Base-by-base conservation (phyloP, 2,329 filamentous ascomycete genomes). In the Sarocladiaceae sp. region DNA sequence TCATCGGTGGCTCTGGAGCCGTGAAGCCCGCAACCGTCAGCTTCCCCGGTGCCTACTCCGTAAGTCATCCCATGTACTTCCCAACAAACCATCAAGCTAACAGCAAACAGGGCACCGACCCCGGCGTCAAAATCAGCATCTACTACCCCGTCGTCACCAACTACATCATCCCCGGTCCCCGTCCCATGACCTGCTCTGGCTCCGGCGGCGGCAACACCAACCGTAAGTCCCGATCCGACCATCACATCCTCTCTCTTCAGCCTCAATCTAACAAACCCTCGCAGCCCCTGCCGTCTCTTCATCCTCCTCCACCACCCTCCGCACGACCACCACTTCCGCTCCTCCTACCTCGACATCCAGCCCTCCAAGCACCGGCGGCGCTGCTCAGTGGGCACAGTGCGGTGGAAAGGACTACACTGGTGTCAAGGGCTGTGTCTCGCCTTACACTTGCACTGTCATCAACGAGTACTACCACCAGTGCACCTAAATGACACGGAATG, bases 1-100 rank as follows among this genome's bases (percentile, higher is more conserved):
- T 72, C 5, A 57, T 62, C 6, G 69, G 70, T 5, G 67, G 68
- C 6, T 55, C 58, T 13, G 60, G 60, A 13, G 54, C 55, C n/a
- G 59, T 56, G 36, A 57, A 53, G 7, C 62, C 62, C 10, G 36
- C 56, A 39, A 64, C 62, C 5, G 62, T 64, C 39, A 59, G 60
- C 57, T 56, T 66, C 40, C 64, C 63, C 18, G 62, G 63, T 18
- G 62, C 62, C 15, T 65, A 65, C 55, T 50, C 47, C 18, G 47
- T 37, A 36, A 50, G 47, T 50, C 11, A 50, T 15, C 51, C 53
- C 20, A 36, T 46, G 40, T n/a, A 35, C 12, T 8, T 22, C 20
- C 10, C 10, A 10, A 10, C 31, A n/a, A n/a, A n/a, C n/a, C n/a
- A n/a, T n/a, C 36, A 8, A n/a, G 12, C 8, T 39, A 7, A 39